Evolutionary conservation across 2,329 filamentous ascomycete genomes (phyloP).

Genomic region (Epichloe glyceriae): DNA sequence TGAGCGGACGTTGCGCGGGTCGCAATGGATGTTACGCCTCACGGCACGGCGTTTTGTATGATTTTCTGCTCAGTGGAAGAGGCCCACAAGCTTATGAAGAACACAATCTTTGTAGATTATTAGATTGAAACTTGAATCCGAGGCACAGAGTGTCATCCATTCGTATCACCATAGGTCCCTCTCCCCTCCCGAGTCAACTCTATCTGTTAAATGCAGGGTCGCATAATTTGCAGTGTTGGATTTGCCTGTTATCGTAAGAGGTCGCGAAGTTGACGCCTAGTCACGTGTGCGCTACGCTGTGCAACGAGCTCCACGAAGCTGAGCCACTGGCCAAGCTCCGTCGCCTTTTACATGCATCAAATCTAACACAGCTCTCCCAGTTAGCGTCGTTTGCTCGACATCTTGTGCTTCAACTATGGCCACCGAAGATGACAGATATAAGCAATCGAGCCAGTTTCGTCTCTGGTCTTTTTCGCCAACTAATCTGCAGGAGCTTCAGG

Average conservation of each 20-base stretch:
- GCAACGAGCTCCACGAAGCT: neutral
- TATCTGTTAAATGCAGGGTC: no score
- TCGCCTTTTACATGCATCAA: neutral
- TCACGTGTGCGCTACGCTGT: conserved; percentile 8
- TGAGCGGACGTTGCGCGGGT: conserved; percentile 1
- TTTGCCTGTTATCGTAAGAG: no score
- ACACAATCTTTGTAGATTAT: neutral
- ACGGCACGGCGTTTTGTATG: neutral
- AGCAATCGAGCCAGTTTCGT: conserved; percentile 77
- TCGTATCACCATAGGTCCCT: neutral
- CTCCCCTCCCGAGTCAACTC: neutral
- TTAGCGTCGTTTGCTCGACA: neutral
- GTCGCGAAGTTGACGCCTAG: neutral
- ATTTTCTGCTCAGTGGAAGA: neutral
- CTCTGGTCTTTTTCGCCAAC: conserved; percentile 82
- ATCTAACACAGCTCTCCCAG: neutral
- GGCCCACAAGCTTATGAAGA: neutral
- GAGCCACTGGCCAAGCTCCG: neutral
- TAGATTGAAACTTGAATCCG: neutral
- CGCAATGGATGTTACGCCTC: neutral
- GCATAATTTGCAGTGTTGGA: no score
- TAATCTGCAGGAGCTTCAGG: conserved; percentile 57
- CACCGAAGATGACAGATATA: conserved; percentile 83
- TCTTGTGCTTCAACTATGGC: conserved; percentile 37
- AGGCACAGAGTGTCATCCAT: neutral